Evolutionary conservation across 352 stramenopile genomes (phyloP), one percentile per base, ranked within the genome.

Genomic region (Pythium rhizo-oryzae): DNA sequence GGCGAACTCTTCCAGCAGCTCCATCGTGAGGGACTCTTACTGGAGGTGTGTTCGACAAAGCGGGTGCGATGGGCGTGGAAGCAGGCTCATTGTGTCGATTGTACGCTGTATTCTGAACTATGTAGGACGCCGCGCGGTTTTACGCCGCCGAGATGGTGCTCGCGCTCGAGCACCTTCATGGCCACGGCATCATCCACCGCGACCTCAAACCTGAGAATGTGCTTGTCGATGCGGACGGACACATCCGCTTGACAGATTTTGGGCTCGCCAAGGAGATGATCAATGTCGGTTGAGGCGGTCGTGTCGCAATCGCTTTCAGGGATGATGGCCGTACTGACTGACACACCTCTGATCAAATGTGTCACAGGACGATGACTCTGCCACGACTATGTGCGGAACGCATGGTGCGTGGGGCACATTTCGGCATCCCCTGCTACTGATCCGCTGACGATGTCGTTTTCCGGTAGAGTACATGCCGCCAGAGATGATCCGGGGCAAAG

Each of bases 131-230:
- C 13, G 86, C 86, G 21, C 89, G 84, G 41, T 94, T 94, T 51
- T 94, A 96, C 70, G 85, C 86, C 4, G 85, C 87, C 9, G 87
- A 96, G 59, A 94, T 96, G 72, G 86, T 96, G 21, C 69, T 96
- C 16, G 87, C 85, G 24, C 71, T 96, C 0, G 84, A 93, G 63
- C 83, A 93, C 50, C 76, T 96, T n/a, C 87, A 96, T 60, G 76
- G 75, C 4, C 78, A 75, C 49, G 85, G 87, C 37, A 93, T 96
- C 57, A 93, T 95, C 69, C 85, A 95, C 58, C 79, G 85, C 44
- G 87, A 96, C 65, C 65, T 96, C 23, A 96, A 96, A 75, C 87
- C 87, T 24, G 87, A 94, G 65, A 96, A 96, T 56, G 81, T 94
- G 19, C 67, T 96, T n/a, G 66, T 96, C 19, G 89, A 93, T 43